Percentiles rank a stretch among this genome's conserved stretches.
Conservation (phyloP, 495 filamentous ascomycete species). For the Penicillium ochrochloron region DNA sequence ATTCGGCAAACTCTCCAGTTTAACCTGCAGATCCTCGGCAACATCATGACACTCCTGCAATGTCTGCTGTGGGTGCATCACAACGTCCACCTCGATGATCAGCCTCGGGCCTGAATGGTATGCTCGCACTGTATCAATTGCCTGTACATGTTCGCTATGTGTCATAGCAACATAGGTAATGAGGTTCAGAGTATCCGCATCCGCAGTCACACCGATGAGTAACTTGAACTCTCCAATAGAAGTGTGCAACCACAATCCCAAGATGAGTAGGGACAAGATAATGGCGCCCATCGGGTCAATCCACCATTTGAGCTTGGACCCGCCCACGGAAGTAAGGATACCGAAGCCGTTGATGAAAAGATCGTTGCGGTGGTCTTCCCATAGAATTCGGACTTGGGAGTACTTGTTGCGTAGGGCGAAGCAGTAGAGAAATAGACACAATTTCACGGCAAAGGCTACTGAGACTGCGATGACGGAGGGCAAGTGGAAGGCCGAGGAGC, state of each 20-base stretch:
- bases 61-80: conserved; percentile 4
- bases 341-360: conserved; percentile 13
- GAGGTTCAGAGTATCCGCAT: conserved; percentile 6
- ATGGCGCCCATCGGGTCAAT: conserved; percentile 13
- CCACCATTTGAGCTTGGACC: conserved; percentile 17
- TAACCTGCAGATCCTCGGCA: conserved; percentile 12
- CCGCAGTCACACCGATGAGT: conserved; percentile 5
- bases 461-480: not conserved
- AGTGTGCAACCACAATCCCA: conserved; percentile 8
- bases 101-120: conserved; percentile 10
- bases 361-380: conserved; percentile 12
- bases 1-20: conserved; percentile 10
- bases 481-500: not conserved
- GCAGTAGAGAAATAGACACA: not conserved
- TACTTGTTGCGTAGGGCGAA: conserved; percentile 9
- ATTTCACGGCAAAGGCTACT: not conserved
- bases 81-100: conserved; percentile 13
- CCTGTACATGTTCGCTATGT: not conserved
- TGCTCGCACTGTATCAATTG: conserved; percentile 3
- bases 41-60: conserved; percentile 12
- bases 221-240: not conserved
- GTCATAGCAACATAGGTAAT: conserved; percentile 3
- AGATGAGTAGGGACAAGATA: conserved; percentile 4
- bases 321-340: conserved; percentile 6
- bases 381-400: conserved; percentile 9